These are phyloP conservation scores for Auriscalpium orientale DNA, from an alignment of 768 basidiomycete genomes.

Conservation along the genomic window DNA sequence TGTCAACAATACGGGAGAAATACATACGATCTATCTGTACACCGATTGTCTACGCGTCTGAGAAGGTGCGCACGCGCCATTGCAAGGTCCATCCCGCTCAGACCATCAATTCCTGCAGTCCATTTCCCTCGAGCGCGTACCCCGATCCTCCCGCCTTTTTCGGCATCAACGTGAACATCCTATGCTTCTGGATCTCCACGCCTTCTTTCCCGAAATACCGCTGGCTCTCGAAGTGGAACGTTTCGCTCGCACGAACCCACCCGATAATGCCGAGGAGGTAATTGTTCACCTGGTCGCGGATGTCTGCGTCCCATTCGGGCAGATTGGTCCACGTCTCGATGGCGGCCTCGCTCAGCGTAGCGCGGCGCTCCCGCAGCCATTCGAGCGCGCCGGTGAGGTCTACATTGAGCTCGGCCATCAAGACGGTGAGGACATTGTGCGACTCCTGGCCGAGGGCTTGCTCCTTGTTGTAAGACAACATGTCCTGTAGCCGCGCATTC, in stretches of 20 bases:
- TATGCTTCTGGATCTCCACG: slow-evolving; percentile 41
- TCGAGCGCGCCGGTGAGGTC: slow-evolving; percentile 57
- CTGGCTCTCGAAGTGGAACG: slow-evolving; percentile 66
- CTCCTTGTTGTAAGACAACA: slow-evolving; percentile 71
- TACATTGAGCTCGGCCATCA: slow-evolving; percentile 54
- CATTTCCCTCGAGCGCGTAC: too few species aligned
- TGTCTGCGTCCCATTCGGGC: slow-evolving; percentile 55
- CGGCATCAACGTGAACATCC: not conserved
- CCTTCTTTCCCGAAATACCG: slow-evolving; percentile 64
- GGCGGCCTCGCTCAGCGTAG: slow-evolving; percentile 43
- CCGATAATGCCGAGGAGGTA: slow-evolving; percentile 61
- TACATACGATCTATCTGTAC: too few species aligned
- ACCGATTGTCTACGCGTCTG: too few species aligned
- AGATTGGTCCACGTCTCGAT: slow-evolving; percentile 30
- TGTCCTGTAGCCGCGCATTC: slow-evolving; percentile 38
- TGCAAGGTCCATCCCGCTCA: too few species aligned
- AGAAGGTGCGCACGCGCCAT: too few species aligned
- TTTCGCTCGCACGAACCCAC: slow-evolving; percentile 66
- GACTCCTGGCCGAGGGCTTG: slow-evolving; percentile 56
- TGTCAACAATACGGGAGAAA: too few species aligned
- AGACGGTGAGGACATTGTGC: slow-evolving; percentile 67
- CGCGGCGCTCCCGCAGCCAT: slow-evolving; percentile 50
- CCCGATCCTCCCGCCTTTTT: not conserved
- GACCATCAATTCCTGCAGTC: too few species aligned
- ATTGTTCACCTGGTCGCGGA: slow-evolving; percentile 48